Conservation (phyloP, 305 asterid species). For the Solanum hybrid region DNA sequence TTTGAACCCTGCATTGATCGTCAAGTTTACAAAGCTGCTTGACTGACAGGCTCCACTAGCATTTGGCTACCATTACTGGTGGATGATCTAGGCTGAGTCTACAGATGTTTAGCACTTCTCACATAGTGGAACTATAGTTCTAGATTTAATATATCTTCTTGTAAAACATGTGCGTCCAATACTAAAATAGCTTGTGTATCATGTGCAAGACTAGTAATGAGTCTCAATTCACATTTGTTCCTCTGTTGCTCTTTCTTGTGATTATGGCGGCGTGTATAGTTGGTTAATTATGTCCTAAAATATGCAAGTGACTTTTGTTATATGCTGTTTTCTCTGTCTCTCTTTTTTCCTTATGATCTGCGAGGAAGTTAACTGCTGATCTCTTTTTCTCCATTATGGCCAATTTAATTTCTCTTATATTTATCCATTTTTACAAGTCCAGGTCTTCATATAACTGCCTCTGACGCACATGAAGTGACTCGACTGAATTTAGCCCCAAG, state of each 20-base stretch:
- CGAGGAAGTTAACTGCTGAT: background rate
- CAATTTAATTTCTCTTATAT: slow-evolving; percentile 5
- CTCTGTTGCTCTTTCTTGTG: background rate
- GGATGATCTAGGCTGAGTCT: background rate
- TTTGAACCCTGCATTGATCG: background rate
- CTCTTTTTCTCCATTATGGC: background rate
- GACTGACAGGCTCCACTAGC: background rate
- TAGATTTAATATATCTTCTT: background rate
- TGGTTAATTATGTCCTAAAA: background rate
- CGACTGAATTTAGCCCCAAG: slow-evolving; percentile 19
- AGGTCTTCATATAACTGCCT: slow-evolving; percentile 17
- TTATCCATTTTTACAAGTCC: background rate
- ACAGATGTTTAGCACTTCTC: background rate
- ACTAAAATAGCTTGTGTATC: background rate
- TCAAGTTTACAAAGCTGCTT: background rate
- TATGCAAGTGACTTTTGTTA: background rate
- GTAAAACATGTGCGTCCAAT: background rate
- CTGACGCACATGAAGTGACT: slow-evolving; percentile 17
- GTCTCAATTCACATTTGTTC: background rate
- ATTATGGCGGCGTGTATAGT: background rate
- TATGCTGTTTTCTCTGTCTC: background rate
- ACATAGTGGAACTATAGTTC: background rate
- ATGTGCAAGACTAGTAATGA: background rate
- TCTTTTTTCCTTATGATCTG: background rate
- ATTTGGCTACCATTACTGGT: background rate